Percentiles rank a stretch among this genome's conserved stretches.
Conservation (phyloP, 495 filamentous ascomycete species). For the Lophiotrema nucula region DNA sequence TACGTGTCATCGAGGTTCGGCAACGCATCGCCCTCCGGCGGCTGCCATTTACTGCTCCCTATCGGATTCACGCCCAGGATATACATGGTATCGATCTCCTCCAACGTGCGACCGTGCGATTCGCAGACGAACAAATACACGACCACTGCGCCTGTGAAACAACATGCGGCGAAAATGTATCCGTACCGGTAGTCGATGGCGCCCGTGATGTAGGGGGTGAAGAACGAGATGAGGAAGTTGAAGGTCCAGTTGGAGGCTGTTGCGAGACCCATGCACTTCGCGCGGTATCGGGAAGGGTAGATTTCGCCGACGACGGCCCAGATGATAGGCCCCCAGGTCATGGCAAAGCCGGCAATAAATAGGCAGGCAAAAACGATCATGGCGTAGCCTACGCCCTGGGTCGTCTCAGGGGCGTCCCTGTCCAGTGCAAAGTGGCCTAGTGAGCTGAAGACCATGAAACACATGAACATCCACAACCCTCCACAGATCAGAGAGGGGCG, state of each 20-base stretch:
- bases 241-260: constrained; percentile 85
- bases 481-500: constrained; percentile 39
- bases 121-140: constrained; percentile 80
- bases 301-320: constrained; percentile 81
- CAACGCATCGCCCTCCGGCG: constrained; percentile 17
- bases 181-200: constrained; percentile 73
- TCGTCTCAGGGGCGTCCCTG: constrained; percentile 3
- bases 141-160: constrained; percentile 57
- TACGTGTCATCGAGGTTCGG: constrained; percentile 22
- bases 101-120: constrained; percentile 62
- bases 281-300: constrained; percentile 75
- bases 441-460: constrained; percentile 43
- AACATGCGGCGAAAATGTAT: constrained; percentile 74
- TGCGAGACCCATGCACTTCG: constrained; percentile 70
- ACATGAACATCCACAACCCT: constrained; percentile 42
- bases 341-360: constrained; percentile 30
- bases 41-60: constrained; percentile 59
- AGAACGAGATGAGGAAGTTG: constrained; percentile 70
- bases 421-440: constrained; percentile 41
- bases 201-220: constrained; percentile 31
- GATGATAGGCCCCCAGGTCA: constrained; percentile 73
- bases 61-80: constrained; percentile 65
- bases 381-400: constrained; percentile 6
- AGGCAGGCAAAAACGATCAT: constrained; percentile 33
- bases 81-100: constrained; percentile 87